phyloP scores from a whole-genome alignment of 495 filamentous ascomycete species.

The Neurospora africana region DNA sequence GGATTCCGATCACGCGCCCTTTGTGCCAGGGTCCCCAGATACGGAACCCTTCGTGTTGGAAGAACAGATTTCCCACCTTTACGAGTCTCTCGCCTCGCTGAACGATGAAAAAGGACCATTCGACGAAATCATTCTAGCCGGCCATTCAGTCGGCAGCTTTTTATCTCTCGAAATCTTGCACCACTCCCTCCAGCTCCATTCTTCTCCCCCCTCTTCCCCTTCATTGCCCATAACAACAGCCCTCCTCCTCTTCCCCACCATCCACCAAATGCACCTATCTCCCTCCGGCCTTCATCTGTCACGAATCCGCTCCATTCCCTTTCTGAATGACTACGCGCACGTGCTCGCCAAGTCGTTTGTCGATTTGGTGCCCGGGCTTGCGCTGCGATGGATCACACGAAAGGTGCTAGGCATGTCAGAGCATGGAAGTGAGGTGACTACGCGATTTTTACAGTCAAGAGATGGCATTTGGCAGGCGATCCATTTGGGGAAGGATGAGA shows the following conservation, averaged over 20 bases:
- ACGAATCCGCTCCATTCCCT: conserved; percentile 40
- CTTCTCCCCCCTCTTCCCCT: conserved; percentile 40
- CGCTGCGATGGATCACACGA: conserved; percentile 35
- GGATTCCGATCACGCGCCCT: conserved; percentile 32
- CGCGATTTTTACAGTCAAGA: conserved; percentile 48
- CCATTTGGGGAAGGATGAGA: conserved; percentile 55
- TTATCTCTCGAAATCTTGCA: conserved; percentile 64
- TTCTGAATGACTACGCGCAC: conserved; percentile 44
- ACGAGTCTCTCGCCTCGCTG: conserved; percentile 18
- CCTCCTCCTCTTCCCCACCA: conserved; percentile 67
- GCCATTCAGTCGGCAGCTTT: conserved; percentile 74
- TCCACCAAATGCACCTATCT: conserved; percentile 61
- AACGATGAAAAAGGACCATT: conserved; percentile 7
- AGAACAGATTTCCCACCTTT: conserved; percentile 49
- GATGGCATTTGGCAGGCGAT: conserved; percentile 62
- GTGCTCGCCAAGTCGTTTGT: conserved; percentile 38
- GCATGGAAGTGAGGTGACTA: conserved; percentile 50
- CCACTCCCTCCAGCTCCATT: conserved; percentile 15
- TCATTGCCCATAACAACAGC: conserved; percentile 16
- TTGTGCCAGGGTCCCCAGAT: conserved; percentile 10
- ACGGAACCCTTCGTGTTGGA: conserved; percentile 42
- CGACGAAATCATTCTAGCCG: conserved; percentile 60
- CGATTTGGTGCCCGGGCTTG: conserved; percentile 31
- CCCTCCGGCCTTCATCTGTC: conserved; percentile 49
- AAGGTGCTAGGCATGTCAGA: conserved; percentile 43